Base-by-base conservation (phyloP, 345 rosid genomes). In the Heritiera fomes region DNA sequence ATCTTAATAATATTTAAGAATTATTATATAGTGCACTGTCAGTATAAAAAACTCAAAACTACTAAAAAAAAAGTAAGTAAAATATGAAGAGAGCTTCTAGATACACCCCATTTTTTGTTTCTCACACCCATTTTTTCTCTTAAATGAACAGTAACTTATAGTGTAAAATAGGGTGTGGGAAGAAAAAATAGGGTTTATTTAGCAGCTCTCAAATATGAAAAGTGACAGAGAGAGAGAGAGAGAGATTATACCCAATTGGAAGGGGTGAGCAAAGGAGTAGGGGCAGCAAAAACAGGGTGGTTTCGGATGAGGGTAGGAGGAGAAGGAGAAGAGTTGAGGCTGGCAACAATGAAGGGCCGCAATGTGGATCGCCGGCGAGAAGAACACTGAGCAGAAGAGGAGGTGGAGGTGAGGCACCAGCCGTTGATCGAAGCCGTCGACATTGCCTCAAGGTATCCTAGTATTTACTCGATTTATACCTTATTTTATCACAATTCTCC, bases 251-350 rank as follows among this genome's bases (percentile, higher is more conserved):
- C 87, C 87, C 85, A 85, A 14, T 75, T 75, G 67, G 84, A 71
- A 76, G 94, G 97, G 78, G 78, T 82, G 85, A 90, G 77, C 80
- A 89, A 76, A 55, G 96, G 96, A 73, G 91, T 80, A 60, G 94
- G 90, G 69, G 97, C 89, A 50, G 97, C 89, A 45, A 93, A 87
- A 69, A 93, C 91, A 7, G 98, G 97, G 78, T 89, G 85, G 88
- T 89, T 87, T 14, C 93, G 84, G 83, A 92, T 90, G 80, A 93
- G 93, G 11, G 87, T 82, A 23, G 98, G 98, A 80, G 72, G 80
- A 73, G 67, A n/a, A 49, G 88, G 62, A 3, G 84, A 63, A 64
- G 84, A 56, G 72, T 66, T 82, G 66, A 91, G 90, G 28, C 76
- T 83, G 15, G 93, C 89, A 28, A 84, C 78, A 60, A 83, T 71